Evolutionary conservation across 2,329 filamentous ascomycete species (phyloP), one percentile per base, ranked within the genome.

Genomic region (Pseudogymnoascus sp.): DNA sequence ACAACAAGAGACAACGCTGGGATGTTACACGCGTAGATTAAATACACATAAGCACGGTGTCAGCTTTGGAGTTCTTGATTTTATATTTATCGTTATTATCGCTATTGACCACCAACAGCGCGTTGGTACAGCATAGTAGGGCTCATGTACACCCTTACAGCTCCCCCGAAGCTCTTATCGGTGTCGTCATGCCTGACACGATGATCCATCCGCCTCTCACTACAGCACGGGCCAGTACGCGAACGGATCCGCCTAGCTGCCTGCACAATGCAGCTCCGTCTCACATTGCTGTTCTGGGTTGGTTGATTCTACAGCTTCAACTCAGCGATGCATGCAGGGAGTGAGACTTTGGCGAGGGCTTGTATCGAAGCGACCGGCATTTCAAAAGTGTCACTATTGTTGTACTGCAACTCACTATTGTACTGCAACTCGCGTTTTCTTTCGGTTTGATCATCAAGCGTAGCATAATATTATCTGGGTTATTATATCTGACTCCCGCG

Each of bases 391-490:
- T 31, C 28, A 31, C 28, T 31, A 31, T 31, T 31, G 28, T 31
- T 23, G 21, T 23, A 23, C 21, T 3, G n/a, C 18, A 18, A 18
- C 18, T 18, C 45, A 31, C 45, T 16, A 28, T 33, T 18, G 9
- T 31, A 8, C n/a, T 33, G 28, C n/a, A 18, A 18, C 45, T 16
- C 23, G 14, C 23, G 9, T 18, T 55, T 55, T 28, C 18, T 18
- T 55, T 33, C 49, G 6, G 25, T 33, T 55, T 21, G 28, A 35
- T 55, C 49, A 55, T 55, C 49, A 55, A 35, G 28, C 49, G 49
- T 55, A 33, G 49, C 49, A 55, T 55, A 55, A 35, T 55, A 55
- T 55, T 55, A 55, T 55, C 49, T 21, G 49, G 28, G 49, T 55
- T 55, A 55, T 55, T 55, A 55, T 55, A 55, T 55, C 33, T 31